Percentiles rank a stretch among this genome's conserved stretches.
Evolutionary conservation across 805 yeast genomes (phyloP).

Genomic region (Metschnikowia noctiluminum): DNA sequence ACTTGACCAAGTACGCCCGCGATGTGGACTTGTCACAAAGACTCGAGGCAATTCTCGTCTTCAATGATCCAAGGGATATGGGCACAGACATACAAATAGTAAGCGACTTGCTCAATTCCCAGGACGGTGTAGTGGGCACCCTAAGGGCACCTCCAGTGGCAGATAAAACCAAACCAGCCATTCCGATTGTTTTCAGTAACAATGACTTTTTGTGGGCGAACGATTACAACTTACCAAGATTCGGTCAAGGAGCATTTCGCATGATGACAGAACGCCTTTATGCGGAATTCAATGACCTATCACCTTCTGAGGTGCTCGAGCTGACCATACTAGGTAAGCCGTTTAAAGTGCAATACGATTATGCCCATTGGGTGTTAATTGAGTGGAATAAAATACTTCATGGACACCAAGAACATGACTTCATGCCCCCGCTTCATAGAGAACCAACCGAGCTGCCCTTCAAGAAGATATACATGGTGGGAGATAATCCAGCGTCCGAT

Average conservation of each 20-base stretch:
- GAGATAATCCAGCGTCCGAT: constrained; percentile 94
- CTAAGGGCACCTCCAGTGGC: constrained; percentile 26
- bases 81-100: constrained; percentile 81
- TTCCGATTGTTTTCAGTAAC: constrained; percentile 78
- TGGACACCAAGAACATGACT: constrained; percentile 17
- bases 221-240: constrained; percentile 70
- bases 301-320: constrained; percentile 32
- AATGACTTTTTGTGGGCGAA: constrained; percentile 88
- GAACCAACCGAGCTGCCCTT: constrained; percentile 36
- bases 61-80: constrained; percentile 87
- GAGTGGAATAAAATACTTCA: constrained; percentile 46
- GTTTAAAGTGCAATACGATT: constrained; percentile 71
- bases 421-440: constrained; percentile 44
- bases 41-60: constrained; percentile 76
- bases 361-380: constrained; percentile 69
- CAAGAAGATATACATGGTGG: constrained; percentile 83
- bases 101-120: constrained; percentile 63
- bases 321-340: constrained; percentile 80
- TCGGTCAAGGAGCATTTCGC: constrained; percentile 89
- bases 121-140: constrained; percentile 64
- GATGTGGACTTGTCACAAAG: constrained; percentile 31
- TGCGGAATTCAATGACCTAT: constrained; percentile 47
- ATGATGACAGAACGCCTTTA: constrained; percentile 60
- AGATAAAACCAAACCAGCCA: constrained; percentile 40
- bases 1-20: constrained; percentile 41